A percentile compares a stretch with the other conserved stretches of the same genome.
Evolutionary conservation across 306 rosid species (phyloP).

Genomic region (Ochetophila trinervis): DNA sequence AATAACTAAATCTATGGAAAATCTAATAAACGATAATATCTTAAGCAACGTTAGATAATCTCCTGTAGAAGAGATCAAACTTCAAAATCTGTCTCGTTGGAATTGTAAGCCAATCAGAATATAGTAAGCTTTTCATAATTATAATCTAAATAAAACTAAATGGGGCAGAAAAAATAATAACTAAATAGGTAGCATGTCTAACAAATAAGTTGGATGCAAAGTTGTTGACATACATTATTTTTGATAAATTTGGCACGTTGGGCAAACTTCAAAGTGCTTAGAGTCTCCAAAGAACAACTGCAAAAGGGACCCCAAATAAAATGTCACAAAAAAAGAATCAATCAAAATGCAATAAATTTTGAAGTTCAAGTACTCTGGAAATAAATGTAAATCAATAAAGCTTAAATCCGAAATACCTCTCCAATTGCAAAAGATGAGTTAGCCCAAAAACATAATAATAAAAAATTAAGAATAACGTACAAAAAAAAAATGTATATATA

Average conservation of each 20-base stretch:
- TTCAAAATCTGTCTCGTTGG: not conserved
- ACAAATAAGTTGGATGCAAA: not conserved
- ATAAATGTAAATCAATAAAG: not conserved
- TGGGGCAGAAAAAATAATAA: not conserved
- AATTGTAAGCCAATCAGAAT: not conserved
- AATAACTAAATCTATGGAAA: too few species aligned
- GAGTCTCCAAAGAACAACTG: slow-evolving; percentile 96
- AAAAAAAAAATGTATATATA: not conserved
- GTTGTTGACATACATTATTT: slow-evolving; percentile 61
- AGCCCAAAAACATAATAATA: not conserved
- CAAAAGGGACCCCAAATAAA: slow-evolving; percentile 33
- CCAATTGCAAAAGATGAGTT: not conserved
- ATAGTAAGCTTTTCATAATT: not conserved
- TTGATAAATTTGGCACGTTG: slow-evolving; percentile 94
- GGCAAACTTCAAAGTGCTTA: slow-evolving; percentile 97
- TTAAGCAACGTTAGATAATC: not conserved
- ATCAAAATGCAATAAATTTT: not conserved
- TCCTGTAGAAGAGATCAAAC: not conserved
- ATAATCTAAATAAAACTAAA: not conserved
- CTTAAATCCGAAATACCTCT: not conserved
- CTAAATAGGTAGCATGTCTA: not conserved
- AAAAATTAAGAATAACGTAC: not conserved
- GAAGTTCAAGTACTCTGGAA: not conserved
- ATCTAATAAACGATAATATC: not conserved
- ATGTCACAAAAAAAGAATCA: not conserved